A percentile compares a stretch with the other conserved stretches of the same genome.
phyloP scores from a whole-genome alignment of 1,284 basidiomycete genomes.

The Puccinia sorghi region DNA sequence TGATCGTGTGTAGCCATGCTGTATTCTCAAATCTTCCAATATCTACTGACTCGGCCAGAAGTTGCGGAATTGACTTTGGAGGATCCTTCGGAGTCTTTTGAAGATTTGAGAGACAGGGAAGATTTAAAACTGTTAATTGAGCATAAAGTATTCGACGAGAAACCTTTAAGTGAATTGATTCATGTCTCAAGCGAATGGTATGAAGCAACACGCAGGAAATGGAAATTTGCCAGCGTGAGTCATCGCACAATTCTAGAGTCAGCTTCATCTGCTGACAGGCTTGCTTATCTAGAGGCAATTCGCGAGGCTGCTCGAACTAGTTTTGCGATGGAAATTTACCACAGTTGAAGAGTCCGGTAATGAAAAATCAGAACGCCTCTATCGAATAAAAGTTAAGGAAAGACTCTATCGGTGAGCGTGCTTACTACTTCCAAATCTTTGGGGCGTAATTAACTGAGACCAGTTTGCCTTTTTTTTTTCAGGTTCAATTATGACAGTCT shows the following conservation, averaged over 20 bases:
- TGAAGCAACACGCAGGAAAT: conserved; percentile 72
- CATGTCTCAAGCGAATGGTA: conserved; percentile 77
- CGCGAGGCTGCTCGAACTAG: conserved; percentile 41
- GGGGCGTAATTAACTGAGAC: conserved; percentile 16
- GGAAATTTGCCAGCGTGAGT: conserved; percentile 84
- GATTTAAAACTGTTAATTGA: conserved; percentile 80
- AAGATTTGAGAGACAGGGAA: conserved; percentile 87
- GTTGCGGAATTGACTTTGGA: conserved; percentile 92
- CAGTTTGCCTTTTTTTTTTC: conserved; percentile 34
- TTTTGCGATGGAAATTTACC: conserved; percentile 31
- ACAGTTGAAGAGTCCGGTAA: neutral
- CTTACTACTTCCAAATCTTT: conserved; percentile 5
- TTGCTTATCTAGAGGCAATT: conserved; percentile 37
- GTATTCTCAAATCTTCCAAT: conserved; percentile 81
- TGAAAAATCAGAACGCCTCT: conserved; percentile 52
- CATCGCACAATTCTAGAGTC: neutral
- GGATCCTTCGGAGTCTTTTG: conserved; percentile 94
- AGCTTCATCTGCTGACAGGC: neutral
- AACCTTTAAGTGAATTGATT: conserved; percentile 67
- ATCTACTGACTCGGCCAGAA: conserved; percentile 67
- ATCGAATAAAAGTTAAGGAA: conserved; percentile 65
- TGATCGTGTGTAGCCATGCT: conserved; percentile 68
- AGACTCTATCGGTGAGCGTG: conserved; percentile 69
- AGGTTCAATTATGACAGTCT: conserved; percentile 70
- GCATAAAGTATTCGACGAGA: conserved; percentile 65